Evolutionary conservation across 2,329 filamentous ascomycete genomes (phyloP), one percentile per base, ranked within the genome.

Genomic region (Pseudocercospora macadamiae): DNA sequence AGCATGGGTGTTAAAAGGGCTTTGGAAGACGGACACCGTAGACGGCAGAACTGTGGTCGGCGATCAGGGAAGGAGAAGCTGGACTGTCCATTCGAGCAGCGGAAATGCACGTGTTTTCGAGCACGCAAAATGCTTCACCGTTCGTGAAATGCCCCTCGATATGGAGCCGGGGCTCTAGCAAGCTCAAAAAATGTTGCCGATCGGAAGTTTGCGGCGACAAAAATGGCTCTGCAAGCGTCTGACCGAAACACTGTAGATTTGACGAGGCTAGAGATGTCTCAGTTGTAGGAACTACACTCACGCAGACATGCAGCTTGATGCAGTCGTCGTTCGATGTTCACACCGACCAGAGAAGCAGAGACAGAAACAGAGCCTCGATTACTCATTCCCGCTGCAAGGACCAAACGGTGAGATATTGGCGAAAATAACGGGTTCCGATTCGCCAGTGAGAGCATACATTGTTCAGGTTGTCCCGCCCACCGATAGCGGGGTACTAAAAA

Each of bases 401-500:
- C 42, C 42, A 21, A 14, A 21, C 25, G 42, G 5, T 25, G 42
- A 25, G 42, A 18, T 47, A 12, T 47, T 9, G 6, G 37, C 16
- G 23, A 19, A 12, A 42, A 47, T 23, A 21, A 10, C 21, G 42
- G 42, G 14, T 14, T 7, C 42, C 42, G 42, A 47, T 26, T 47
- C 19, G 42, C 37, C 37, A 42, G 23, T 42, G 16, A 19, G 16
- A 16, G 37, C 37, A 42, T 42, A 42, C 37, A n/a, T n/a, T n/a
- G n/a, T n/a, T n/a, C n/a, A n/a, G 23, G 28, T 49, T 49, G 47
- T 32, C 47, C 16, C 14, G n/a, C n/a, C n/a, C n/a, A n/a, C 47
- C 47, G 47, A 49, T 30, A 32, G 47, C 28, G 47, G 47, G 47
- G 47, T 49, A 49, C 32, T 23, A 26, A 34, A 49, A 49, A 49